Percentiles rank a stretch among this genome's conserved stretches.
These are phyloP conservation scores for Coemansia furcata DNA, from an alignment of 192 early-diverging fungal species.

Conservation along the genomic window DNA sequence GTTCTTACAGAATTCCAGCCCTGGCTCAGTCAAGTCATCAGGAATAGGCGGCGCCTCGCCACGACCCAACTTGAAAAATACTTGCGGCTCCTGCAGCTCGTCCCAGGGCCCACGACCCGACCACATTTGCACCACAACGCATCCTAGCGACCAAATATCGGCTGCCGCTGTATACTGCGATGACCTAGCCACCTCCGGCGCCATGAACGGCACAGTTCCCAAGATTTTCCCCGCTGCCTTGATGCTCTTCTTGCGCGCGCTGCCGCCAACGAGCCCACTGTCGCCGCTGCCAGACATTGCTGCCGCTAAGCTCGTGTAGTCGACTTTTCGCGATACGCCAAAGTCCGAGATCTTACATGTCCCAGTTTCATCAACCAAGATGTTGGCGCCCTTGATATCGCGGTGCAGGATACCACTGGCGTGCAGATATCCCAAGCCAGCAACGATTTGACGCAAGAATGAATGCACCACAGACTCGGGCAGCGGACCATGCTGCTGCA, in stretches of 20 bases:
- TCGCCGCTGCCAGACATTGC: not conserved
- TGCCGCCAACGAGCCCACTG: not conserved
- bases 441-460: slow-evolving; percentile 78
- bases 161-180: slow-evolving; percentile 86
- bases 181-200: slow-evolving; percentile 85
- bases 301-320: slow-evolving; percentile 12
- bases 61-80: slow-evolving; percentile 74
- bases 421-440: slow-evolving; percentile 86
- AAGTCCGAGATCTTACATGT: slow-evolving; percentile 96
- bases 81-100: slow-evolving; percentile 52
- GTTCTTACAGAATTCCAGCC: slow-evolving; percentile 67
- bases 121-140: slow-evolving; percentile 94
- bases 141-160: slow-evolving; percentile 90
- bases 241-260: slow-evolving; percentile 32
- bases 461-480: slow-evolving; percentile 69
- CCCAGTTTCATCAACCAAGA: slow-evolving; percentile 74
- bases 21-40: slow-evolving; percentile 61
- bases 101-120: slow-evolving; percentile 80
- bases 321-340: slow-evolving; percentile 85
- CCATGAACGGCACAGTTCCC: slow-evolving; percentile 92
- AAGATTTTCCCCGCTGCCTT: slow-evolving; percentile 45
- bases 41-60: slow-evolving; percentile 83
- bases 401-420: slow-evolving; percentile 69
- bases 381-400: slow-evolving; percentile 83
- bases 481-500: slow-evolving; percentile 71